A percentile compares a stretch with the other conserved stretches of the same genome.
These are phyloP conservation scores for Dryadomyces quercus-mongolicae DNA, from an alignment of 2,329 filamentous ascomycete species.

Conservation along the genomic window DNA sequence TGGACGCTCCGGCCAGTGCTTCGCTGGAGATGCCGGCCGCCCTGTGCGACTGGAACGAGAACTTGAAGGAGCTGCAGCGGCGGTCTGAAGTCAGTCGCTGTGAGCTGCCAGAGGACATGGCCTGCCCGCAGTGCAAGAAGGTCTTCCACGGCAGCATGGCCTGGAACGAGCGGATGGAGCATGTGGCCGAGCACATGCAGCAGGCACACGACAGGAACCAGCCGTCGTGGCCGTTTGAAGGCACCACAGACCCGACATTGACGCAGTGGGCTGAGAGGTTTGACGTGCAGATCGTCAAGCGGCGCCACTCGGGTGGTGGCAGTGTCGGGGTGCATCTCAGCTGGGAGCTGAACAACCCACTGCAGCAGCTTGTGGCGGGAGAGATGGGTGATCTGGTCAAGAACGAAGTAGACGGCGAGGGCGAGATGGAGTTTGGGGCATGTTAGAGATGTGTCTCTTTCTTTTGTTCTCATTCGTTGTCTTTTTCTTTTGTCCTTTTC, in stretches of 20 bases:
- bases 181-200: conserved; percentile 71
- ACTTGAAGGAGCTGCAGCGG: conserved; percentile 42
- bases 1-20: neutral
- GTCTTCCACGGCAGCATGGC: conserved; percentile 48
- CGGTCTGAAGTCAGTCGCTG: conserved; percentile 50
- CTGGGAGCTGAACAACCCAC: neutral
- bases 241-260: conserved; percentile 22
- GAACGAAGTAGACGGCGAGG: neutral
- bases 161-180: conserved; percentile 83
- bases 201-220: conserved; percentile 18
- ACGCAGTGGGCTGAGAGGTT: conserved; percentile 24
- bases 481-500: neutral
- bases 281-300: conserved; percentile 15
- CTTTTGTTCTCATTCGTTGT: neutral
- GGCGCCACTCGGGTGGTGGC: neutral
- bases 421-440: neutral
- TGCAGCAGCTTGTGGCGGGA: neutral
- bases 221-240: conserved; percentile 16
- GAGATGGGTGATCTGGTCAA: neutral
- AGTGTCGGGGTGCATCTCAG: too few species aligned
- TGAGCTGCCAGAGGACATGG: conserved; percentile 43
- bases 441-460: neutral
- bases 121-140: conserved; percentile 50
- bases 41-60: conserved; percentile 31
- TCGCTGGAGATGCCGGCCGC: neutral